Percentiles rank a stretch among this genome's conserved stretches.
These are phyloP conservation scores for Wickerhamomyces sp. DNA, from an alignment of 1,139 yeast species.

Conservation along the genomic window DNA sequence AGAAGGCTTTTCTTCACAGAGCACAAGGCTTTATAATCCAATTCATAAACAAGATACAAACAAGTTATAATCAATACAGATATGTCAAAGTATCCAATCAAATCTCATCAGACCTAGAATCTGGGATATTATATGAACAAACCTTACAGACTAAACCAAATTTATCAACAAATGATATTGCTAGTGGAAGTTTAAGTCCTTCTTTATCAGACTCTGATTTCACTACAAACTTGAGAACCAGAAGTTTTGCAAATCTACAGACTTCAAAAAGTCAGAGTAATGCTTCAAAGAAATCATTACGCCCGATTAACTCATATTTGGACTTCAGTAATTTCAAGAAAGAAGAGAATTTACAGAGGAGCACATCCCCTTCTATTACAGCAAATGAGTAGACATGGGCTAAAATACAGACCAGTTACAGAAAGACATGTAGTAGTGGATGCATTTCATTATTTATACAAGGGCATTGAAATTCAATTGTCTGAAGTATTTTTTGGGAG, in stretches of 20 bases:
- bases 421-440: too few species aligned
- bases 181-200: constrained; percentile 20
- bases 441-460: background rate
- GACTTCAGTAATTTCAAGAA: constrained; percentile 17
- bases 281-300: constrained; percentile 10
- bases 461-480: background rate
- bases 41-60: constrained; percentile 7
- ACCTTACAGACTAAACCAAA: background rate
- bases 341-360: constrained; percentile 10
- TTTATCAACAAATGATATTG: constrained; percentile 5
- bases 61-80: constrained; percentile 15
- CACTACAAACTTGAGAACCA: constrained; percentile 18
- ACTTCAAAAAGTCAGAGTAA: background rate
- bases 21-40: constrained; percentile 10
- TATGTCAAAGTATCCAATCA: constrained; percentile 19
- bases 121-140: constrained; percentile 8
- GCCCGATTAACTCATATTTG: constrained; percentile 13
- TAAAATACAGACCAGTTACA: too few species aligned
- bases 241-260: constrained; percentile 21
- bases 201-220: constrained; percentile 12
- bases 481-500: background rate
- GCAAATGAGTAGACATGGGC: background rate
- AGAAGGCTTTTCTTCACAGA: constrained; percentile 10
- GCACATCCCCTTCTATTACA: constrained; percentile 3
- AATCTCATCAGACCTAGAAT: constrained; percentile 18